A percentile compares a stretch with the other conserved stretches of the same genome.
Conservation (phyloP, 805 yeast genomes). For the Candida insectorum region DNA sequence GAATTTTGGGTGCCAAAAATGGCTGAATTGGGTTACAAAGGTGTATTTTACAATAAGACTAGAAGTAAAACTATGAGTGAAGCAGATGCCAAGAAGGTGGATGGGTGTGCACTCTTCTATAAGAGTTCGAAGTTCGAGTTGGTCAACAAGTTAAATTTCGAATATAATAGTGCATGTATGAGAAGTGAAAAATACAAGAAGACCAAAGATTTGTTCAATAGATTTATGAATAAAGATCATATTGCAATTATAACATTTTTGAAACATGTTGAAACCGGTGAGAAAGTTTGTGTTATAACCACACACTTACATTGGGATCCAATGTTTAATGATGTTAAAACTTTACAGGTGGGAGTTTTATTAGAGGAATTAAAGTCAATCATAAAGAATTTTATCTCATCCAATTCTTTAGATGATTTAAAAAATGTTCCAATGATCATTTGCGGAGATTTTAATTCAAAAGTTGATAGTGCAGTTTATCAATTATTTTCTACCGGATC, state of each 20-base stretch:
- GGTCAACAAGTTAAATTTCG: conserved; percentile 68
- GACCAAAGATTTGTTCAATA: conserved; percentile 90
- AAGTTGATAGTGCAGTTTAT: conserved; percentile 83
- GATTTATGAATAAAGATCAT: conserved; percentile 95
- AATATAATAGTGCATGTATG: conserved; percentile 79
- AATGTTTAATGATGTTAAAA: conserved; percentile 89
- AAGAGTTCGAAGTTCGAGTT: conserved; percentile 66
- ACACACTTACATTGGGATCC: conserved; percentile 99
- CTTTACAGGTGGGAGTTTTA: conserved; percentile 90
- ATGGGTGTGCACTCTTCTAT: conserved; percentile 96
- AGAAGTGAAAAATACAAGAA: conserved; percentile 83
- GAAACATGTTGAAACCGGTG: conserved; percentile 70
- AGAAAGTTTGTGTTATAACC: conserved; percentile 70
- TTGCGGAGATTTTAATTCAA: conserved; percentile 96
- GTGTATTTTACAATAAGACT: conserved; percentile 80
- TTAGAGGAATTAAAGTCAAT: conserved; percentile 80
- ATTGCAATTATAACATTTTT: conserved; percentile 76
- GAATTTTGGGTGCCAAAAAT: conserved; percentile 82
- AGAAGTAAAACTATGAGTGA: conserved; percentile 88
- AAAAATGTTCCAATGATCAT: conserved; percentile 73
- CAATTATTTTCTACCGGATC: conserved; percentile 81
- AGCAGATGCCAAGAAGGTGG: conserved; percentile 82
- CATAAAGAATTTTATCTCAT: conserved; percentile 46
- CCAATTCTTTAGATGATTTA: conserved; percentile 46
- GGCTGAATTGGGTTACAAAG: conserved; percentile 72